A percentile compares a stretch with the other conserved stretches of the same genome.
Conservation (phyloP, 345 rosid genomes). For the Citrus sp. region DNA sequence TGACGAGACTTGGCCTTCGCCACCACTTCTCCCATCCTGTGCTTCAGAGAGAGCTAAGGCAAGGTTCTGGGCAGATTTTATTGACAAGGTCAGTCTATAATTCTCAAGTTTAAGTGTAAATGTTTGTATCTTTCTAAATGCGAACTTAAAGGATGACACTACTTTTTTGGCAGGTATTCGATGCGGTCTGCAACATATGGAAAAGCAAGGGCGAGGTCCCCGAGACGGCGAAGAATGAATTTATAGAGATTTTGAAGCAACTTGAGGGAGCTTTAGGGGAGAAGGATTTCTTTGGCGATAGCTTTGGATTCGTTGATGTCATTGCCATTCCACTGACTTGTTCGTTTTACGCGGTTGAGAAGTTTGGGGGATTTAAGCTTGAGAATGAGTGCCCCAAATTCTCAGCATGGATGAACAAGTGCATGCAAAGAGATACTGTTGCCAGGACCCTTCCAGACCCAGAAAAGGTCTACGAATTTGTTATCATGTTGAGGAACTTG, state of each 20-base stretch:
- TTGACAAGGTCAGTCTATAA: conserved; percentile 49
- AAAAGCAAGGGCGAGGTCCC: conserved; percentile 38
- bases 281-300: conserved; percentile 44
- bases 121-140: no score
- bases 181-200: conserved; percentile 35
- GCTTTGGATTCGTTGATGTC: conserved; percentile 52
- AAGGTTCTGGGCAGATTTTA: conserved; percentile 65
- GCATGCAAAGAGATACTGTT: no score
- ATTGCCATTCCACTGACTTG: conserved; percentile 33
- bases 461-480: no score
- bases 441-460: no score
- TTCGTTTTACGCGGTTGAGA: conserved; percentile 38
- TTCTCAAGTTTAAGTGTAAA: no score
- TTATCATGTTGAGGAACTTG: no score
- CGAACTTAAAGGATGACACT: no score
- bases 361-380: no score
- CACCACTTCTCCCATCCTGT: conserved; percentile 51
- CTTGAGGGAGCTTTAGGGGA: conserved; percentile 55
- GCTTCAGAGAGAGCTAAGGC: conserved; percentile 52
- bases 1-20: conserved; percentile 38
- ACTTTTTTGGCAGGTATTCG: conserved; percentile 31
- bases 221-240: conserved; percentile 26
- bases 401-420: no score
- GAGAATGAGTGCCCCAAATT: no score
- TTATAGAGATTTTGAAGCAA: conserved; percentile 46